A percentile compares a stretch with the other conserved stretches of the same genome.
Conservation (phyloP, 2,329 filamentous ascomycete species). For the Penicillium glabrum region DNA sequence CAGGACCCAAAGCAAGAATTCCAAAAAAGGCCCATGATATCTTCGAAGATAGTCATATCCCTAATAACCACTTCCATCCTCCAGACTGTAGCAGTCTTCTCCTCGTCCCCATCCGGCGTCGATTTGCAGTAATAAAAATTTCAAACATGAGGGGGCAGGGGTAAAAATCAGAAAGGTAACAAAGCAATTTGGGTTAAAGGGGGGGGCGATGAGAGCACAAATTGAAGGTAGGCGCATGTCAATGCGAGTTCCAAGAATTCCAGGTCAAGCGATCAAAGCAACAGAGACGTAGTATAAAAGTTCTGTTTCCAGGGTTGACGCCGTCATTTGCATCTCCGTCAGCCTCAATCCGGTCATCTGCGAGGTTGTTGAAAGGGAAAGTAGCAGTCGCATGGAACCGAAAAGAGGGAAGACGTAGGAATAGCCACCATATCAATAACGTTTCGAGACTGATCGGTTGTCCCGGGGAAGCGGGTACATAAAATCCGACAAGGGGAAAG, state of each 20-base stretch:
- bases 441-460: constrained; percentile 31
- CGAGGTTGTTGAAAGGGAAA: constrained; percentile 13
- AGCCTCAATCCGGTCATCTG: constrained; percentile 23
- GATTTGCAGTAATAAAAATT: constrained; percentile 21
- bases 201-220: constrained; percentile 3
- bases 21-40: constrained; percentile 11
- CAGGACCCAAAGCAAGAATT: constrained; percentile 11
- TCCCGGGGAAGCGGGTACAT: constrained; percentile 18
- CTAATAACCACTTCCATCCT: constrained; percentile 13
- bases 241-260: constrained; percentile 18
- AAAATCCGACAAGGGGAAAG: constrained; percentile 10
- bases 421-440: constrained; percentile 35
- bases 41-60: constrained; percentile 16
- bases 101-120: constrained; percentile 32
- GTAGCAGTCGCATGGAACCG: constrained; percentile 18
- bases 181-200: constrained; percentile 11
- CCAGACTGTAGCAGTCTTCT: constrained; percentile 23
- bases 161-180: constrained; percentile 9
- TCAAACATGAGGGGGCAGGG: constrained; percentile 2
- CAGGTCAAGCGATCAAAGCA: constrained; percentile 18
- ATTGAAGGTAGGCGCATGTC: constrained; percentile 8
- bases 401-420: constrained; percentile 27
- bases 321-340: constrained; percentile 35
- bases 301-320: constrained; percentile 23
- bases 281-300: constrained; percentile 13